Base-by-base conservation (phyloP, 108 stramenopile species). In the Pseudonitzschia pungens region DNA sequence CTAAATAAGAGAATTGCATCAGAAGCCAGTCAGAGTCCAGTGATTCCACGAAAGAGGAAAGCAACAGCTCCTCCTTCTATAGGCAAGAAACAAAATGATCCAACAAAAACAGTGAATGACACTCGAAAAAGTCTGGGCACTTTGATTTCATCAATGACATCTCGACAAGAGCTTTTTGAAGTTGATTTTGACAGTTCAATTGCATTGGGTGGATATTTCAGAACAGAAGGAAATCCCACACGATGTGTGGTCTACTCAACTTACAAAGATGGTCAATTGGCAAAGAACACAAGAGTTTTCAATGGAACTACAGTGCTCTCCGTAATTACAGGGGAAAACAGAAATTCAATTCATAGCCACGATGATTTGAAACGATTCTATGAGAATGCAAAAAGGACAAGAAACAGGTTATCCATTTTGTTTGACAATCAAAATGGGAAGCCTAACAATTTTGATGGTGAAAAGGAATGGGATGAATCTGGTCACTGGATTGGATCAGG, bases 131-230 rank as follows among this genome's bases (percentile, higher is more conserved):
- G 36, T 10, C 2, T 12, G 31, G 20, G 36, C 29, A 33, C 18
- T 62, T 40, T 62, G 18, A 62, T 0, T 62, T 40, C 60, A 9
- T 40, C 32, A 15, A 62, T 62, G 33, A n/a, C 32, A 4, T 29
- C 41, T 40, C 27, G 41, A 18, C 12, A 21, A 40, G 60, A 62
- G 6, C 29, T 22, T 2, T 72, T 50, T 72, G 71, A 60, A 43
- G 9, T 72, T 21, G 43, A 36, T 24, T 72, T 72, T 60, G 71
- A 62, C 20, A 62, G 33, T 14, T 62, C 71, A 24, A 26, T 14
- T 29, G 42, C 58, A 21, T 24, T 72, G 2, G 71, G 71, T 31
- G 43, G 54, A 3, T 72, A 72, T 50, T 72, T 72, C 43, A 48
- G 26, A 60, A 60, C 54, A 12, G 40, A 27, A 60, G 18, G 22